phyloP scores from a whole-genome alignment of 2,329 filamentous ascomycete genomes.

The Coniochaeta hoffmannii region DNA sequence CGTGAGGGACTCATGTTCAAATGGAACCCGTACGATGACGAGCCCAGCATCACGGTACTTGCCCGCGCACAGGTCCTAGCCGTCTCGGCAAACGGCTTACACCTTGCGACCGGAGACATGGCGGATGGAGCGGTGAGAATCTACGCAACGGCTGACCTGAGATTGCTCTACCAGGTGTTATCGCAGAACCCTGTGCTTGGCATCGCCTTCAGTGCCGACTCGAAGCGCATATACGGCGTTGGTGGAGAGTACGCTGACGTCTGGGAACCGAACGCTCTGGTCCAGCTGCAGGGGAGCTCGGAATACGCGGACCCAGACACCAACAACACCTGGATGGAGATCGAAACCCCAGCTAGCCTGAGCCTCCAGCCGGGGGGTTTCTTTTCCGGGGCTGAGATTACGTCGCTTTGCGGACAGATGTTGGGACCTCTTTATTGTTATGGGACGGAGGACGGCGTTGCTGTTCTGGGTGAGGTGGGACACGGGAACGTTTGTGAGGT shows the following conservation, averaged over 20 bases:
- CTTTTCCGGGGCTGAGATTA: background rate
- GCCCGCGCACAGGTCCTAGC: constrained; percentile 14
- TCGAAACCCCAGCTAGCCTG: background rate
- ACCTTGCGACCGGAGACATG: constrained; percentile 20
- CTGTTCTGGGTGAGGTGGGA: constrained; percentile 1
- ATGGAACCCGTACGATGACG: constrained; percentile 23
- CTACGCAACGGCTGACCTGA: constrained; percentile 14
- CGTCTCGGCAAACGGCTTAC: constrained; percentile 18
- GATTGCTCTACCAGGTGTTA: constrained; percentile 19
- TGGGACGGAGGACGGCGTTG: constrained; percentile 6
- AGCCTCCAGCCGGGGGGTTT: constrained; percentile 1
- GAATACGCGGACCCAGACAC: constrained; percentile 9
- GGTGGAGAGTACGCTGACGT: constrained; percentile 12
- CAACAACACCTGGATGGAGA: constrained; percentile 2
- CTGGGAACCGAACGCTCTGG: constrained; percentile 17
- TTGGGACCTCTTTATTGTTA: constrained; percentile 7
- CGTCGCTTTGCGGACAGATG: constrained; percentile 1
- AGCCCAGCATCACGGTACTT: constrained; percentile 14
- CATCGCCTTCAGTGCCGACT: constrained; percentile 15
- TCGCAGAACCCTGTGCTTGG: constrained; percentile 14
- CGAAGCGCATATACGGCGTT: constrained; percentile 13
- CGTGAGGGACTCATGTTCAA: constrained; percentile 26
- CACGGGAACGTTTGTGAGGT: constrained; percentile 3
- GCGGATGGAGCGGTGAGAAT: constrained; percentile 19
- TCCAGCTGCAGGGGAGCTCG: constrained; percentile 8